phyloP scores from a whole-genome alignment of 2,329 filamentous ascomycete species.

The Fusarium pseudograminearum region DNA sequence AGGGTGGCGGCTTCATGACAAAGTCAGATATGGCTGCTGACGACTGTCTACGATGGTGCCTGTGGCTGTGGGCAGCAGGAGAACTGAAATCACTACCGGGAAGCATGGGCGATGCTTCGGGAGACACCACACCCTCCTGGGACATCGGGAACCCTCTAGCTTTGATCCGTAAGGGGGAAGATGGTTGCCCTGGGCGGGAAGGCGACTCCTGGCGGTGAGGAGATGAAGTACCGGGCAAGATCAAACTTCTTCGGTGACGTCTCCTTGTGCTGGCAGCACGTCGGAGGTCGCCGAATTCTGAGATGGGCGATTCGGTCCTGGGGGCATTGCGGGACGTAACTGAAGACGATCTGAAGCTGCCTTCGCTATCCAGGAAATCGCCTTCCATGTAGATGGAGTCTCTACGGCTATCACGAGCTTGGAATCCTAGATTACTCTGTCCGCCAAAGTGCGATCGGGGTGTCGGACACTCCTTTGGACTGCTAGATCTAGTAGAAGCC shows the following conservation, averaged over 20 bases:
- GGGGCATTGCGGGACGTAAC: conserved; percentile 74
- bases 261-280: conserved; percentile 83
- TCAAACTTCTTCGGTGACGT: conserved; percentile 86
- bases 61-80: conserved; percentile 69
- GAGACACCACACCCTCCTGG: conserved; percentile 79
- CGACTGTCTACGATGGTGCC: conserved; percentile 88
- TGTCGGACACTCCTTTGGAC: conserved; percentile 90
- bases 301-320: conserved; percentile 89
- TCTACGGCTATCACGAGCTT: conserved; percentile 74
- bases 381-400: conserved; percentile 85
- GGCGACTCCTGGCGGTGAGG: conserved; percentile 91
- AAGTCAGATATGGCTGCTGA: conserved; percentile 85
- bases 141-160: conserved; percentile 72
- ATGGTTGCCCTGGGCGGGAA: conserved; percentile 80
- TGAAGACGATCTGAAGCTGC: conserved; percentile 85
- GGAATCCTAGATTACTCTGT: conserved; percentile 65
- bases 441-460: conserved; percentile 82
- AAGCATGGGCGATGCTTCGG: conserved; percentile 89
- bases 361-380: conserved; percentile 87
- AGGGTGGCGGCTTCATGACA: conserved; percentile 77
- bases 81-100: conserved; percentile 85
- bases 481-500: conserved; percentile 86
- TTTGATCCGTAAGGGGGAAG: conserved; percentile 90
- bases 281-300: conserved; percentile 81
- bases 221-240: conserved; percentile 82